Conservation (phyloP, 2,329 filamentous ascomycete species). For the Helminthosporium solani region DNA sequence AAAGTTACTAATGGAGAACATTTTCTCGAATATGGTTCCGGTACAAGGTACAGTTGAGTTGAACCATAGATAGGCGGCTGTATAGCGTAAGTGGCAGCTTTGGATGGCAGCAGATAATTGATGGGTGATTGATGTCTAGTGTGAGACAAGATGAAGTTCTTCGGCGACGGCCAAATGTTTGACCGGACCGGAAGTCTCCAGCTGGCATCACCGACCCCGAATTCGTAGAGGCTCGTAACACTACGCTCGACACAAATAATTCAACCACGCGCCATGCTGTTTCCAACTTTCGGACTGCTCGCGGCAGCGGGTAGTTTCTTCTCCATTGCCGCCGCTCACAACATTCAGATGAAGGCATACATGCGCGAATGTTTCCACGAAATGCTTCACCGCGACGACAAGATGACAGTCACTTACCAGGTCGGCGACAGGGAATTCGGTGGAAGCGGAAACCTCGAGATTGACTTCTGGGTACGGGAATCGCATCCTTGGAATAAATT, state of each 20-base stretch:
- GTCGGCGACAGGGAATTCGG: constrained; percentile 96
- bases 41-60: too few species aligned
- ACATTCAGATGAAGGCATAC: constrained; percentile 91
- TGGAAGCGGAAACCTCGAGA: constrained; percentile 87
- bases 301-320: constrained; percentile 57
- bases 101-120: too few species aligned
- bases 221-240: neutral
- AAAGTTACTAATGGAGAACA: too few species aligned
- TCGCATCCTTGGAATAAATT: neutral
- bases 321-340: constrained; percentile 74
- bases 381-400: constrained; percentile 85
- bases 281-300: constrained; percentile 40
- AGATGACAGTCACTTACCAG: constrained; percentile 98
- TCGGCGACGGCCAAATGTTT: constrained; percentile 12
- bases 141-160: constrained; percentile 1
- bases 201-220: constrained; percentile 31
- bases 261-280: constrained; percentile 31
- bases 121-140: neutral
- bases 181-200: constrained; percentile 1
- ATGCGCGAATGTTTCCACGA: constrained; percentile 98
- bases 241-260: constrained; percentile 12
- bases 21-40: too few species aligned
- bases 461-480: constrained; percentile 88
- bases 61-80: too few species aligned
- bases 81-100: too few species aligned